These are phyloP conservation scores for Fonsecaea erecta DNA, from an alignment of 2,329 filamentous ascomycete genomes.

Conservation along the genomic window DNA sequence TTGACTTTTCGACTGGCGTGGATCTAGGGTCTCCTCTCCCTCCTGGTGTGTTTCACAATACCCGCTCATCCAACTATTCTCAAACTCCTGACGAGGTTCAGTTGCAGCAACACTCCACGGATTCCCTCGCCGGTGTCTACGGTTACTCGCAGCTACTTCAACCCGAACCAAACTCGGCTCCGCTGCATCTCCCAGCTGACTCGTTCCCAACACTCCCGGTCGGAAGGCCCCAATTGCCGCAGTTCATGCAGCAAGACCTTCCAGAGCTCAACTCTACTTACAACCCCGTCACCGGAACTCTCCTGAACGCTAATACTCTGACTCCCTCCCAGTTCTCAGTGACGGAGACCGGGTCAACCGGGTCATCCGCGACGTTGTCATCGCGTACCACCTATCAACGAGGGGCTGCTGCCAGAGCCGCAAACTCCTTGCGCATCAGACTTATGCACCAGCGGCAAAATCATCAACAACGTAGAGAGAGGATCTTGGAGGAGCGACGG, in stretches of 20 bases:
- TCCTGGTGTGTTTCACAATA: neutral
- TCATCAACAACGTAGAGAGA: neutral
- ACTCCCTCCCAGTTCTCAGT: neutral
- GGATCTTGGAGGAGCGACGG: neutral
- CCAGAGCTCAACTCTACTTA: neutral
- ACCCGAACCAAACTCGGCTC: neutral
- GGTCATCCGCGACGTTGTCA: neutral
- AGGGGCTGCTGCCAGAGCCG: neutral
- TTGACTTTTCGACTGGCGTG: neutral
- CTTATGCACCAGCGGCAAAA: neutral
- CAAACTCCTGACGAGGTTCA: neutral
- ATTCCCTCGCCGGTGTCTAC: neutral
- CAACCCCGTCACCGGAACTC: neutral
- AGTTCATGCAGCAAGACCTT: neutral
- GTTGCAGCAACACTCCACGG: neutral
- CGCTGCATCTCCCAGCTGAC: neutral
- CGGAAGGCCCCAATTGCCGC: neutral
- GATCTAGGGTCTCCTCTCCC: neutral
- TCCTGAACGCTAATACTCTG: neutral
- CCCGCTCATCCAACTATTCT: neutral
- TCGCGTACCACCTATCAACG: neutral
- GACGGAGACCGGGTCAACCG: neutral
- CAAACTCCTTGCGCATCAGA: neutral
- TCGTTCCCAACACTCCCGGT: neutral
- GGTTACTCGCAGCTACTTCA: neutral